Evolutionary conservation across 2,329 filamentous ascomycete species (phyloP), one percentile per base, ranked within the genome.

Genomic region (Arthrobotrys entomopaga): DNA sequence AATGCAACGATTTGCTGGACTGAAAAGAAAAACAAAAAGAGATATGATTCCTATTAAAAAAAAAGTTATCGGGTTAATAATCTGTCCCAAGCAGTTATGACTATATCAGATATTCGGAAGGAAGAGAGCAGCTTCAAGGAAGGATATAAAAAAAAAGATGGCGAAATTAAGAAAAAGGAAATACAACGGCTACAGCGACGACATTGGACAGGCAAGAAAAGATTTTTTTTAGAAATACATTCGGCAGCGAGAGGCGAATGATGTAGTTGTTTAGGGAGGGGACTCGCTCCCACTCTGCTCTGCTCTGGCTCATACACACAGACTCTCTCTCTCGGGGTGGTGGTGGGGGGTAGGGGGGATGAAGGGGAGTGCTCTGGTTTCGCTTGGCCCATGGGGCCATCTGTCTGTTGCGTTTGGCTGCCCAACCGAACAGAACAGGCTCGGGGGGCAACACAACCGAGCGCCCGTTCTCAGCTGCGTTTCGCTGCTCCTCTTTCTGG

Each of bases 211-310:
- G 24, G 10, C 1, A 29, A 7, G 26, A 50, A 58, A 57, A 40
- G 13, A 4, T 7, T 26, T 58, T 10, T 11, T 4, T 19, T 22
- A 8, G 26, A 20, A 34, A 22, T 43, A 48, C 49, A 54, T 60
- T 29, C 49, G 59, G 52, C 66, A 65, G 52, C 46, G 52, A 56
- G 38, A 70, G 65, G 65, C 65, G 65, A 70, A 29, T 40, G 63
- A 49, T 54, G 52, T 34, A 46, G 42, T 46, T 1, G 15, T 19
- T n/a, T 46, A 1, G 1, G 42, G 11, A 13, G 42, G 42, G 42
- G 42, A 13, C 42, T 34, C 29, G 1, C 29, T 34, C 29, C 29
- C 2, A 34, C 29, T 34, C 29, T 34, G 29, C n/a, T n/a, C n/a
- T n/a, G 29, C 29, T 29, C 26, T 34, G n/a, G n/a, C n/a, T n/a